Evolutionary conservation across 2,329 filamentous ascomycete genomes (phyloP).

Genomic region (Cladosporium sp.): DNA sequence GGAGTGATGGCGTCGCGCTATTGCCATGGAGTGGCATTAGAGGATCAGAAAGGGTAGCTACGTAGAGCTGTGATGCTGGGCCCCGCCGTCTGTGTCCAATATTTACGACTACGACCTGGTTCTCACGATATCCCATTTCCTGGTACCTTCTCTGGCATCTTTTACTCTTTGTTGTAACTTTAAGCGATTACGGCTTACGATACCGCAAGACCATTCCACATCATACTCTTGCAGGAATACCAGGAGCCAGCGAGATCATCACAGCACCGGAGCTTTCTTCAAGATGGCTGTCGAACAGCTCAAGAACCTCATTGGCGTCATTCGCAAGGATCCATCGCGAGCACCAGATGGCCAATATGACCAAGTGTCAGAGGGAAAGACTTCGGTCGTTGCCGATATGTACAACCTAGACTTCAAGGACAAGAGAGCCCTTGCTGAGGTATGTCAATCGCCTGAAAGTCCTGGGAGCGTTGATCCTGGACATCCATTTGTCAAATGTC

Average conservation of each 20-base stretch:
- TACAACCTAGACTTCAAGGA: conserved; percentile 43
- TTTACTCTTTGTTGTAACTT: neutral
- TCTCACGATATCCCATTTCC: neutral
- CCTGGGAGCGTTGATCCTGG: too few relatives aligned
- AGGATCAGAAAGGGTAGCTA: conserved; percentile 6
- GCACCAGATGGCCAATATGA: conserved; percentile 51
- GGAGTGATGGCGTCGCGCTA: neutral
- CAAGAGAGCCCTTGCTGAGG: conserved; percentile 41
- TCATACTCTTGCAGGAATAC: neutral
- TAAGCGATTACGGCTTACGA: neutral
- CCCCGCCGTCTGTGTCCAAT: neutral
- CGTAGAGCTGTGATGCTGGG: neutral
- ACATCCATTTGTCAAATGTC: neutral
- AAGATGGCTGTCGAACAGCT: conserved; percentile 38
- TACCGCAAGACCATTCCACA: neutral
- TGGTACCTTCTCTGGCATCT: neutral
- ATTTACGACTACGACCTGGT: neutral
- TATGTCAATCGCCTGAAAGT: conserved; percentile 29
- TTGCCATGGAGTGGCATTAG: neutral
- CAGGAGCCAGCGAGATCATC: neutral
- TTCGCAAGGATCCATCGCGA: conserved; percentile 48
- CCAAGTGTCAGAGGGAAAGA: conserved; percentile 41
- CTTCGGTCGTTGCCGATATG: conserved; percentile 44
- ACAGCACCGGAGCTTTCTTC: neutral
- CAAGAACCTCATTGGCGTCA: conserved; percentile 46